Evolutionary conservation across 2,329 filamentous ascomycete species (phyloP), one percentile per base, ranked within the genome.

Genomic region (Arthrobotrys conoides): DNA sequence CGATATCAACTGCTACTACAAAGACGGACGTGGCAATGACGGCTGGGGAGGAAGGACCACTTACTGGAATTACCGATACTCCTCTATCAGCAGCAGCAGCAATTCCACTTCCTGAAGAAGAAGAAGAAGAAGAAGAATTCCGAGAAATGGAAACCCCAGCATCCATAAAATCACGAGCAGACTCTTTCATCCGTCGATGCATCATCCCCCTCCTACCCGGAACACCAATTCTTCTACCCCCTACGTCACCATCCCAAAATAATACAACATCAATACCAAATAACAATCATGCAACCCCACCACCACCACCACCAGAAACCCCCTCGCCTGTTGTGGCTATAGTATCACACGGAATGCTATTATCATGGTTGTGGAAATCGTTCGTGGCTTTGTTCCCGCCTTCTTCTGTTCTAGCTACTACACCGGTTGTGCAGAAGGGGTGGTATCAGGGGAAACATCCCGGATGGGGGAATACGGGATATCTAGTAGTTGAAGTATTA

Each of bases 321-420:
- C 20, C 38, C 14, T 72, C 61, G 12, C 78, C 83, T 5, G 85
- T 86, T 1, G 85, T 93, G 12, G 90, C 90, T 0, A 85, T 97
- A 14, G 91, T 97, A 2, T 91, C 94, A 1, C 94, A 97, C 82
- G 94, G 94, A 16, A 91, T 97, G 78, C 90, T 97, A 48, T 87
- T 97, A 1, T 89, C 89, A 1, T 87, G 89, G 36, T 84, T 97
- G 0, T 91, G 92, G 87, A 87, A 88, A 70, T 86, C 87, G 12
- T 83, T 97, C 14, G 85, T 91, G 6, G 84, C 85, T 12, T 87
- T 88, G 2, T 88, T 93, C 75, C 83, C 84, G 6, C 70, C 81
- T 0, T 64, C 53, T 1, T 82, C 72, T 36, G 61, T 81, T 8
- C 64, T 71, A 10, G 68, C 80, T 10, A 66, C 69, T 16, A 84